Conservation (phyloP, 139 green algal species). For the Coelastrella sp. region DNA sequence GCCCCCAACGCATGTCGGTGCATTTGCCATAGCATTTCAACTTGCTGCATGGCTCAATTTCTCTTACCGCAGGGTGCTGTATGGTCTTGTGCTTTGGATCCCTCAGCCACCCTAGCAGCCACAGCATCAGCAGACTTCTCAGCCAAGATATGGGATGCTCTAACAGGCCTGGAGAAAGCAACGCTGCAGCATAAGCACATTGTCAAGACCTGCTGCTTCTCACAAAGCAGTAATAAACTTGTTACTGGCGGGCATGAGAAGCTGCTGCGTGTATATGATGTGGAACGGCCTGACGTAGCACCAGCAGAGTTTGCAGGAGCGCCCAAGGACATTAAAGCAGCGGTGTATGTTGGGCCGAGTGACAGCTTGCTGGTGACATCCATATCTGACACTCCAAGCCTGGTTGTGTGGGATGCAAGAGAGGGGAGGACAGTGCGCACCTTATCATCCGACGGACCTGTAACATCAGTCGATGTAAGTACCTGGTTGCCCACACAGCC, state of each 20-base stretch:
- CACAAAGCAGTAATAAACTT: slow-evolving; percentile 61
- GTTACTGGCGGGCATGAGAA: slow-evolving; percentile 90
- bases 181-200: slow-evolving; percentile 96
- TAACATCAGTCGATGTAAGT: slow-evolving; percentile 88
- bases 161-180: slow-evolving; percentile 90
- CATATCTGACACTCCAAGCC: neutral
- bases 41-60: too few species aligned
- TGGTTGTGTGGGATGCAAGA: slow-evolving; percentile 86
- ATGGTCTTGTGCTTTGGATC: slow-evolving; percentile 94
- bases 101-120: slow-evolving; percentile 84
- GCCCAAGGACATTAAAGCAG: slow-evolving; percentile 68
- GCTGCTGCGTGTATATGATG: slow-evolving; percentile 92
- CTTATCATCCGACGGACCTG: slow-evolving; percentile 74
- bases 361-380: slow-evolving; percentile 71
- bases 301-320: slow-evolving; percentile 63
- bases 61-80: slow-evolving; percentile 86
- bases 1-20: too few species aligned
- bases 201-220: slow-evolving; percentile 88
- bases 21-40: too few species aligned
- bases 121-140: slow-evolving; percentile 97
- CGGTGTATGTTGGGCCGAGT: slow-evolving; percentile 80
- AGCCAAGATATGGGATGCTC: slow-evolving; percentile 95
- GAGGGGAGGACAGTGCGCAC: slow-evolving; percentile 66
- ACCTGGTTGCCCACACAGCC: too few species aligned
- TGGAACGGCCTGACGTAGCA: slow-evolving; percentile 77